A percentile compares a stretch with the other conserved stretches of the same genome.
Evolutionary conservation across 2,329 filamentous ascomycete species (phyloP).

Genomic region (Trichophaea hybrida): DNA sequence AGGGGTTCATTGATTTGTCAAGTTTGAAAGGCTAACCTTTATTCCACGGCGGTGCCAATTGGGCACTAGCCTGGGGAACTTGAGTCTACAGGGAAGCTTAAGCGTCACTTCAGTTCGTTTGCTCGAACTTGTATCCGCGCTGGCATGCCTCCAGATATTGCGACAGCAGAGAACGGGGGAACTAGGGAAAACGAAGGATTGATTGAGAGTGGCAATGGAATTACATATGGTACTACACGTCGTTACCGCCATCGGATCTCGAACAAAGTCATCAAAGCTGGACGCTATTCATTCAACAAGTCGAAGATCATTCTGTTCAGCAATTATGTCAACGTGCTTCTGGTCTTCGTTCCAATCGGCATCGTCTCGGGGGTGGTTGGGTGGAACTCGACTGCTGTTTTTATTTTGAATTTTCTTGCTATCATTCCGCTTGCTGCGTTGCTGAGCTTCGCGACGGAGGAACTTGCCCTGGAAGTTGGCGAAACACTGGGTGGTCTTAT

Average conservation of each 20-base stretch:
- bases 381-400: constrained; percentile 54
- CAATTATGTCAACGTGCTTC: constrained; percentile 48
- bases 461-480: constrained; percentile 56
- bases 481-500: constrained; percentile 59
- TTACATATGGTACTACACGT: constrained; percentile 2
- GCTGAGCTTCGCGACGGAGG: constrained; percentile 63
- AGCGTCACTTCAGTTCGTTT: neutral
- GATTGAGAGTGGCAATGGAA: constrained; percentile 1
- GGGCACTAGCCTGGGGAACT: neutral
- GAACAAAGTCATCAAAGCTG: neutral
- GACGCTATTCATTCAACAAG: neutral
- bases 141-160: constrained; percentile 4
- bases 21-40: neutral
- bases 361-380: constrained; percentile 36
- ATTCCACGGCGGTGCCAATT: neutral
- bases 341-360: constrained; percentile 43
- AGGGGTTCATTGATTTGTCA: neutral
- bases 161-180: neutral
- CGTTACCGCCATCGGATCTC: neutral
- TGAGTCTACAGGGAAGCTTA: constrained; percentile 2
- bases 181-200: neutral
- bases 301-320: constrained; percentile 8
- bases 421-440: constrained; percentile 63
- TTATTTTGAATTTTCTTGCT: constrained; percentile 65
- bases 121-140: neutral